These are phyloP conservation scores for Rosa chinensis DNA, from an alignment of 306 rosid genomes.

Conservation along the genomic window DNA sequence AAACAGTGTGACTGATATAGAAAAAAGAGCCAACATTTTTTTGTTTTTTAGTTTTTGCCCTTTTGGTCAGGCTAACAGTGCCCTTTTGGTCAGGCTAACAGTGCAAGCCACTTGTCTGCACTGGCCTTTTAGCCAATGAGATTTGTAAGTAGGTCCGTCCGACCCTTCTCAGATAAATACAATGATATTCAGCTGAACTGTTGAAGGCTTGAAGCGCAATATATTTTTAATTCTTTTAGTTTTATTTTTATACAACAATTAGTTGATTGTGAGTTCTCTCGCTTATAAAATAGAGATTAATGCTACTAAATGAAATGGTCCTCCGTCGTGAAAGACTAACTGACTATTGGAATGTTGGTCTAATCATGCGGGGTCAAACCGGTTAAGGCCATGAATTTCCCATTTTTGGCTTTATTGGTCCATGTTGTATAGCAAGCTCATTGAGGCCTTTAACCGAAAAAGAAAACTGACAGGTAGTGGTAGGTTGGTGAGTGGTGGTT, in stretches of 20 bases:
- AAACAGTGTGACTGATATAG: not conserved
- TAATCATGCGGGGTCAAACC: not conserved
- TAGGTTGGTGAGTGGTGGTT: conserved; percentile 29
- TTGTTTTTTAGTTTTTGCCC: not conserved
- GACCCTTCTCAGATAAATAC: not conserved
- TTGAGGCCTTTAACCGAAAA: not conserved
- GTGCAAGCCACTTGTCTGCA: not conserved
- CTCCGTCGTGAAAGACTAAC: not conserved
- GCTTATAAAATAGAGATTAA: not conserved
- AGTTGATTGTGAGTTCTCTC: not conserved
- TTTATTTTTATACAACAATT: not conserved
- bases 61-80: not conserved
- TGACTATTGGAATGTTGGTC: not conserved
- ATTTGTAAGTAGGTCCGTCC: conserved; percentile 2
- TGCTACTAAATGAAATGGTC: not conserved
- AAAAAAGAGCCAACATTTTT: not conserved
- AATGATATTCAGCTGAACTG: not conserved
- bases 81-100: not conserved
- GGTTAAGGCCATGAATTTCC: not conserved
- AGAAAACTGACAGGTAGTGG: not conserved
- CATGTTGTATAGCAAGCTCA: not conserved
- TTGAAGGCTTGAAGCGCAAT: not conserved
- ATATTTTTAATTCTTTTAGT: not conserved
- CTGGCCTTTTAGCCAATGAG: not conserved
- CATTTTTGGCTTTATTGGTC: not conserved